A percentile compares a stretch with the other conserved stretches of the same genome.
Conservation (phyloP, 2,329 filamentous ascomycete genomes). For the Colletotrichum somersetense region DNA sequence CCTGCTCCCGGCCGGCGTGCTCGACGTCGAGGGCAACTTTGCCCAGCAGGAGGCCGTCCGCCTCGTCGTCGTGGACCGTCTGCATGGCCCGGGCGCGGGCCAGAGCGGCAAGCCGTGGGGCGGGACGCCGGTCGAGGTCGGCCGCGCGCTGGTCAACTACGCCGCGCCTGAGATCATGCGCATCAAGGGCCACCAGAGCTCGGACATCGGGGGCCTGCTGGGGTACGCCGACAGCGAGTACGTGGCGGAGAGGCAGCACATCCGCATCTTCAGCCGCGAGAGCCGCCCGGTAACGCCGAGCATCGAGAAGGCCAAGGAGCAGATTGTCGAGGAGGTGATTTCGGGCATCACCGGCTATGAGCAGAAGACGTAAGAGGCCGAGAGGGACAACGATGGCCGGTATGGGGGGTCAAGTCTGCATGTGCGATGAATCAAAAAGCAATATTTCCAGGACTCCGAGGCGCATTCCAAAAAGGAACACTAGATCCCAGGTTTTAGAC, state of each 20-base stretch:
- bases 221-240: slow-evolving; percentile 97
- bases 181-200: slow-evolving; percentile 87
- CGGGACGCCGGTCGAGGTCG: slow-evolving; percentile 77
- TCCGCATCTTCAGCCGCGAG: slow-evolving; percentile 76
- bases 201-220: slow-evolving; percentile 81
- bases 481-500: slow-evolving; percentile 1
- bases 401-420: background rate
- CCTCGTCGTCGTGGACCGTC: slow-evolving; percentile 81
- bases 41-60: slow-evolving; percentile 93
- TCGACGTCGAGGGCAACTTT: slow-evolving; percentile 90
- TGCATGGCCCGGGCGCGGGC: slow-evolving; percentile 50
- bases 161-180: slow-evolving; percentile 84
- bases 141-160: slow-evolving; percentile 92
- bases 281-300: slow-evolving; percentile 67
- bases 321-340: slow-evolving; percentile 33
- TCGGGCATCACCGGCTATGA: slow-evolving; percentile 46
- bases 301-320: slow-evolving; percentile 44
- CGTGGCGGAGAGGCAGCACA: slow-evolving; percentile 88
- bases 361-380: slow-evolving; percentile 26
- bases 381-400: background rate
- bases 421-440: slow-evolving; percentile 10
- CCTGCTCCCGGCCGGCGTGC: slow-evolving; percentile 88
- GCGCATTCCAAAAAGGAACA: slow-evolving; percentile 9
- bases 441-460: slow-evolving; percentile 5
- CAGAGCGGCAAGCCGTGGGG: slow-evolving; percentile 62